phyloP scores from a whole-genome alignment of 2,329 filamentous ascomycete genomes.

The Monosporascus sp. region DNA sequence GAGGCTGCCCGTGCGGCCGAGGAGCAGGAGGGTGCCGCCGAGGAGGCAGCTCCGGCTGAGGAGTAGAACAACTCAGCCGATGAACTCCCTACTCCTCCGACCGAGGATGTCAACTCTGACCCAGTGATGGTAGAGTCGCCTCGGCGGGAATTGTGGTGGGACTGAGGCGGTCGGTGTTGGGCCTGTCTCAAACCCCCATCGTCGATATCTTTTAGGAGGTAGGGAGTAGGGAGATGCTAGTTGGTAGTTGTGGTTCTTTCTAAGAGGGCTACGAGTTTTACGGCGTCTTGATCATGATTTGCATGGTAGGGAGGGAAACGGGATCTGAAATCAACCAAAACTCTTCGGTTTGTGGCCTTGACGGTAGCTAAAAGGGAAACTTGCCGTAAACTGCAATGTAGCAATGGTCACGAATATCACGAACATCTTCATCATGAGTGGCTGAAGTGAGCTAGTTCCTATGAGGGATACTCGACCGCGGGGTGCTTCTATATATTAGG shows the following conservation, averaged over 20 bases:
- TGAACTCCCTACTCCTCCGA: constrained; percentile 30
- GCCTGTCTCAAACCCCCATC: background rate
- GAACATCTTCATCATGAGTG: too few relatives aligned
- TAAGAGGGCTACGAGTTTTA: background rate
- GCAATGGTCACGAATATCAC: background rate
- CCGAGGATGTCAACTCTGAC: constrained; percentile 1
- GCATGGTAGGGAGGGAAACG: constrained; percentile 1
- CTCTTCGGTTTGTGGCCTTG: background rate
- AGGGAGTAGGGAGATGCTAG: background rate
- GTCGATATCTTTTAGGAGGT: background rate
- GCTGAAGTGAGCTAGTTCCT: background rate
- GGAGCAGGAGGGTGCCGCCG: constrained; percentile 45
- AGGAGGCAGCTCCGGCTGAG: constrained; percentile 46
- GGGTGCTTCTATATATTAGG: too few relatives aligned
- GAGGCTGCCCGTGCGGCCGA: constrained; percentile 53
- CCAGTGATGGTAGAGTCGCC: constrained; percentile 1
- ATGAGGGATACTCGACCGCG: background rate
- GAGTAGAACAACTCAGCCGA: constrained; percentile 37
- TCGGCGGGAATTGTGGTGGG: background rate
- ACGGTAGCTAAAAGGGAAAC: background rate
- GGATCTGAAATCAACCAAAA: background rate
- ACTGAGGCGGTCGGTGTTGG: background rate
- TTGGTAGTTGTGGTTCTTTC: background rate
- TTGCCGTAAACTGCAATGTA: background rate
- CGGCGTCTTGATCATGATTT: background rate